Base-by-base conservation (phyloP, 176 grass and related monocot species). In the Oryza longistaminata region DNA sequence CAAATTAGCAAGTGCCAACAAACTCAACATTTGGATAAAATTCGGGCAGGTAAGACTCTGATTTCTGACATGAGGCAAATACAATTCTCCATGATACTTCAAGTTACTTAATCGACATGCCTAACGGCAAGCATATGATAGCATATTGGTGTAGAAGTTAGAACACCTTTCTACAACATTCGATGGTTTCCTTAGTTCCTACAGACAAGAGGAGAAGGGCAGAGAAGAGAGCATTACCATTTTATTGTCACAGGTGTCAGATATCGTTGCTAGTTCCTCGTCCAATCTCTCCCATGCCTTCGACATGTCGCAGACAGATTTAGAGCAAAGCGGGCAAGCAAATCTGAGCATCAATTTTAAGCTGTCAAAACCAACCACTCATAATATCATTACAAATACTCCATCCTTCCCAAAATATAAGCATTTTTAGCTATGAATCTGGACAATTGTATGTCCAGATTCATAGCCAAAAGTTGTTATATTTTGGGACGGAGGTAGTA, bases 221-320 rank as follows among this genome's bases (percentile, higher is more conserved):
- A 13, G 29, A 70, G 1, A 58, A 50, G 19, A 17, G 21, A 68
- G 55, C 6, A 7, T 44, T 79, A 99, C 93, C 96, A 85, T 94
- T 84, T 88, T 99, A 84, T 91, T 83, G 14, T 95, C 87, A 15
- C 43, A 93, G 10, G 83, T 81, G 52, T 88, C 88, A 5, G 91
- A 83, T 64, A 99, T 87, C 33, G 86, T 91, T 17, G 93, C 96
- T 25, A 99, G 79, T 84, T 96, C 91, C 50, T 80, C 70, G 22
- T 99, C 96, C 22, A 98, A 74, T 70, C 91, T 92, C 75, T 96
- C 91, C 96, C 96, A 98, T 64, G 88, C 93, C 90, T 94, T 92
- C 0, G 96, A 96, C 96, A 99, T 99, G 70, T 99, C 91, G 86
- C 96, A 94, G 44, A 99, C 96, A 9, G 96, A 99, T 67, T 96